phyloP scores from a whole-genome alignment of 192 early-diverging fungal species.

The Backusella morwellensis region DNA sequence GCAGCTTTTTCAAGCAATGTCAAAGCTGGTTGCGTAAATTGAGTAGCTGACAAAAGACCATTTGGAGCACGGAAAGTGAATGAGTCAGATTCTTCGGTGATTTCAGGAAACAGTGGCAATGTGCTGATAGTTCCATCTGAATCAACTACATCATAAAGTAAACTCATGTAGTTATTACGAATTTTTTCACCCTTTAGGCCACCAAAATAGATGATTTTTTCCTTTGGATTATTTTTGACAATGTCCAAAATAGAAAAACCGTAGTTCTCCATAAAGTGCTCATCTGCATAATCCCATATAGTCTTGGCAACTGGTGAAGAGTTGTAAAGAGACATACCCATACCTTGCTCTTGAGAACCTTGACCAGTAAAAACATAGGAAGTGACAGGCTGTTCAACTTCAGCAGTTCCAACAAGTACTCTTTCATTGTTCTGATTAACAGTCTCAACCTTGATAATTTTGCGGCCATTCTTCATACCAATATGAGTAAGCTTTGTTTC shows the following conservation, averaged over 20 bases:
- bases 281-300: conserved; percentile 91
- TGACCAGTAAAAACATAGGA: conserved; percentile 97
- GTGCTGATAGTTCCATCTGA: conserved; percentile 72
- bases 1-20: conserved; percentile 89
- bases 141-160: conserved; percentile 88
- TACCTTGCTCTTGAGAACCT: conserved; percentile 92
- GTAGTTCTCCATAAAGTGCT: conserved; percentile 81
- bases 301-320: conserved; percentile 78
- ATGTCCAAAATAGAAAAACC: conserved; percentile 89
- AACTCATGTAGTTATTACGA: conserved; percentile 78
- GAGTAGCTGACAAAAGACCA: conserved; percentile 89
- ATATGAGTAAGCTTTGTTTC: conserved; percentile 89
- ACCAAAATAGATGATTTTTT: conserved; percentile 86
- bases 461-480: conserved; percentile 95
- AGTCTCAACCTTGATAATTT: conserved; percentile 90
- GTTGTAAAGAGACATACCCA: conserved; percentile 93
- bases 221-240: conserved; percentile 83
- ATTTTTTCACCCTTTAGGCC: conserved; percentile 79
- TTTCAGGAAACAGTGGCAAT: conserved; percentile 84
- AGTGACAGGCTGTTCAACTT: conserved; percentile 91
- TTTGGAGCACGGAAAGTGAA: conserved; percentile 84
- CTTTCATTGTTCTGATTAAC: conserved; percentile 81
- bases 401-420: conserved; percentile 86
- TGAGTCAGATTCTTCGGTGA: conserved; percentile 63
- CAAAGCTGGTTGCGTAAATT: conserved; percentile 93